Conservation (phyloP, 176 grass and related monocot species). For the Triticum monococcum region DNA sequence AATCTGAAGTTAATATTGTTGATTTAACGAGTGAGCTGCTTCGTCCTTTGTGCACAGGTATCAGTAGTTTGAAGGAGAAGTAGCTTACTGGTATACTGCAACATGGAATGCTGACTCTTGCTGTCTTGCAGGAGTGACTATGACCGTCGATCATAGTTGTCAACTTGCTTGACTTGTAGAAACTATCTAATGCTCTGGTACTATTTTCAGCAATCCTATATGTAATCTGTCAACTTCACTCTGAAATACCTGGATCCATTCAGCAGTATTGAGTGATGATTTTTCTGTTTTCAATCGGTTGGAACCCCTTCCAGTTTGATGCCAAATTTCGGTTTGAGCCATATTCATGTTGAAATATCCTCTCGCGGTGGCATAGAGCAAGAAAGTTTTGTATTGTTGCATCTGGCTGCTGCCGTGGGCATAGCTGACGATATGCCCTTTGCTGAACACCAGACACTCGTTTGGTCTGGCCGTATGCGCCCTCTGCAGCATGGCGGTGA, state of each 20-base stretch:
- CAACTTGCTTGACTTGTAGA: not conserved
- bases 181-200: not conserved
- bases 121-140: not conserved
- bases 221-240: not conserved
- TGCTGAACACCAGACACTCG: no score
- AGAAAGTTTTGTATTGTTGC: no score
- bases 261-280: not conserved
- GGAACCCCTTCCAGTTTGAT: not conserved
- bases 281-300: not conserved
- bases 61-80: not conserved
- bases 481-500: no score
- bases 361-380: no score
- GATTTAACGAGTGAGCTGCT: not conserved
- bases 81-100: no score
- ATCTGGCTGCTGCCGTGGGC: no score
- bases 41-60: not conserved
- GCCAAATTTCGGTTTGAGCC: not conserved
- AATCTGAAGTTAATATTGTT: not conserved
- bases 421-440: no score
- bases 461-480: no score
- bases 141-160: not conserved
- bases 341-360: no score
- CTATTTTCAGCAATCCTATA: not conserved
- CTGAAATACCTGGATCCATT: no score
- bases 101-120: not conserved